phyloP scores from a whole-genome alignment of 1,139 yeast species.

The Tardiomyces digboiensis region DNA sequence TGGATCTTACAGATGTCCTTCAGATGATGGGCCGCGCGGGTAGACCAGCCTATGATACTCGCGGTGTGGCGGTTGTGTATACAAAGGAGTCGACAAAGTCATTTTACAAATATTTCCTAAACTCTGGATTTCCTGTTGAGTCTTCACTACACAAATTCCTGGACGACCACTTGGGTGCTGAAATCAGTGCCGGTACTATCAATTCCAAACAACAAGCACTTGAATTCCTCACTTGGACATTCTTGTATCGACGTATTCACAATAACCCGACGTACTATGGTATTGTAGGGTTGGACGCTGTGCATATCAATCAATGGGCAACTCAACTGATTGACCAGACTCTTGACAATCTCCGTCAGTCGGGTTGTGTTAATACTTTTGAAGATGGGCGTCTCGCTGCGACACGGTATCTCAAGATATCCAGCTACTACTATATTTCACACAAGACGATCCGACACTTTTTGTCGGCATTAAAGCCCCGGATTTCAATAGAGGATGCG shows the following conservation, averaged over 20 bases:
- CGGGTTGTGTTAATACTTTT: constrained; percentile 53
- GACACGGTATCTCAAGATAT: constrained; percentile 76
- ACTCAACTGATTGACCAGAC: constrained; percentile 65
- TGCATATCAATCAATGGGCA: constrained; percentile 49
- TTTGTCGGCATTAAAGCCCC: constrained; percentile 39
- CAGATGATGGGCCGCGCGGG: constrained; percentile 97
- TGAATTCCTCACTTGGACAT: constrained; percentile 94
- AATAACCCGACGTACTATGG: constrained; percentile 95
- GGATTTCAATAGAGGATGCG: constrained; percentile 58
- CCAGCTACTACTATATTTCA: constrained; percentile 89
- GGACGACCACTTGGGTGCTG: constrained; percentile 96
- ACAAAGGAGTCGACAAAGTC: constrained; percentile 88
- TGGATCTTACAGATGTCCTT: constrained; percentile 86
- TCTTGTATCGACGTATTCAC: constrained; percentile 85
- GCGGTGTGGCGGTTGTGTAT: constrained; percentile 91
- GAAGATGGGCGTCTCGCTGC: constrained; percentile 46
- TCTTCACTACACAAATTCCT: constrained; percentile 87
- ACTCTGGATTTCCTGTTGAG: constrained; percentile 96
- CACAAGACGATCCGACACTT: constrained; percentile 78
- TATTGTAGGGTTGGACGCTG: constrained; percentile 57
- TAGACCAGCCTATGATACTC: constrained; percentile 92
- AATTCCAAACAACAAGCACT: constrained; percentile 77
- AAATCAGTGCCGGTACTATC: constrained; percentile 83
- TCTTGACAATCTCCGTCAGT: constrained; percentile 55
- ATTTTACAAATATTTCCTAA: constrained; percentile 89